phyloP scores from a whole-genome alignment of 1,139 yeast genomes.

The Saccharomycopsis hybrid region DNA sequence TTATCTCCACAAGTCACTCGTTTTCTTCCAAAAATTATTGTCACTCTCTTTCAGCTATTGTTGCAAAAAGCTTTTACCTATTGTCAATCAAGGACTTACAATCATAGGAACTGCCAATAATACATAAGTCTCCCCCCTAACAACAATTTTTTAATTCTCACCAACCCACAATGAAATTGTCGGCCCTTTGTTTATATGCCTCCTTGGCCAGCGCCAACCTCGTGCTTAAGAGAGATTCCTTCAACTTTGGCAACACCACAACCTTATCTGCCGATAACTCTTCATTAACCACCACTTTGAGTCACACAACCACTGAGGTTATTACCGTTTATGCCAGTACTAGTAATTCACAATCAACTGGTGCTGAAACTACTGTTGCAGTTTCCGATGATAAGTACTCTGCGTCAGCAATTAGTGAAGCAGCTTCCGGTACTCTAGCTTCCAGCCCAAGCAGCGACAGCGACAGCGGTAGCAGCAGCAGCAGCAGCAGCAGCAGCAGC shows the following conservation, averaged over 20 bases:
- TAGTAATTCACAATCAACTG: neutral
- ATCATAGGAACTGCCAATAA: too few species aligned
- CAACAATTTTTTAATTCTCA: too few species aligned
- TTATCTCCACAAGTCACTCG: too few species aligned
- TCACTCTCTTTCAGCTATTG: too few species aligned
- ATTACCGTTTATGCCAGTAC: neutral
- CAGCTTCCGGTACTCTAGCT: neutral
- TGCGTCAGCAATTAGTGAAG: neutral
- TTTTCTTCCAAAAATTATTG: too few species aligned
- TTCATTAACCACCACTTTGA: neutral
- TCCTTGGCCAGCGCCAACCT: constrained; percentile 4
- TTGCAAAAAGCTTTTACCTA: too few species aligned
- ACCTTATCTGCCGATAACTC: neutral
- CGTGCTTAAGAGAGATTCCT: constrained; percentile 9
- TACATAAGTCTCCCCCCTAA: too few species aligned
- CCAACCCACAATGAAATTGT: too few species aligned
- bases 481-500: neutral
- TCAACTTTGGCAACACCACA: constrained; percentile 7
- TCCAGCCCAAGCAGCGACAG: neutral
- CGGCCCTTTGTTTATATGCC: neutral
- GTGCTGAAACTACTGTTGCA: neutral
- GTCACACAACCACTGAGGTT: neutral
- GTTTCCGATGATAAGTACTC: neutral
- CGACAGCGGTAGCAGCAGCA: neutral
- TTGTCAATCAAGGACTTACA: too few species aligned